A percentile compares a stretch with the other conserved stretches of the same genome.
These are phyloP conservation scores for Aegilops longissima DNA, from an alignment of 176 grass and related monocot species.

Conservation along the genomic window DNA sequence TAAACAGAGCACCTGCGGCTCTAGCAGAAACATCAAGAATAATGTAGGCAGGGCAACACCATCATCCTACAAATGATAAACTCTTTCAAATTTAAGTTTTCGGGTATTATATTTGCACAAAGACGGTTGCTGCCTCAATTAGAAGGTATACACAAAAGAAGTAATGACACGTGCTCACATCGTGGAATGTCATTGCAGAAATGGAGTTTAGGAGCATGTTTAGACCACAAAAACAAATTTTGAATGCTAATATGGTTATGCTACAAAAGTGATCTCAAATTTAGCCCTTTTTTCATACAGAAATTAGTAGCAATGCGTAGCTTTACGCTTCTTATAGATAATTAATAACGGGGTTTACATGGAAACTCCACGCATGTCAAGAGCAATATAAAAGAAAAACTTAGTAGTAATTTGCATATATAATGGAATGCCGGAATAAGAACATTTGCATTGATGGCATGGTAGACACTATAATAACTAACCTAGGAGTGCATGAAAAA, in stretches of 20 bases:
- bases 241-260: background rate
- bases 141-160: background rate
- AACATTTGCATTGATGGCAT: conserved; percentile 10
- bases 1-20: background rate
- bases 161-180: background rate
- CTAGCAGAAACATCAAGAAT: background rate
- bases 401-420: background rate
- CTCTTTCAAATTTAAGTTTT: background rate
- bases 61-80: conserved; percentile 5
- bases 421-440: background rate
- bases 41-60: background rate
- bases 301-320: background rate
- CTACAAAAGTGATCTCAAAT: background rate
- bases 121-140: conserved; percentile 14
- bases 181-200: background rate
- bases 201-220: background rate
- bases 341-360: background rate
- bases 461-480: conserved; percentile 1
- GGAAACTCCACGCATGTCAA: background rate
- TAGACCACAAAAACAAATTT: background rate
- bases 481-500: background rate
- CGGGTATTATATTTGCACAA: background rate
- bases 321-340: conserved; percentile 20
- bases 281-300: background rate
- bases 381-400: too few species aligned